Conservation (phyloP, 202 grass and related monocot genomes). For the Zoysia matrella region DNA sequence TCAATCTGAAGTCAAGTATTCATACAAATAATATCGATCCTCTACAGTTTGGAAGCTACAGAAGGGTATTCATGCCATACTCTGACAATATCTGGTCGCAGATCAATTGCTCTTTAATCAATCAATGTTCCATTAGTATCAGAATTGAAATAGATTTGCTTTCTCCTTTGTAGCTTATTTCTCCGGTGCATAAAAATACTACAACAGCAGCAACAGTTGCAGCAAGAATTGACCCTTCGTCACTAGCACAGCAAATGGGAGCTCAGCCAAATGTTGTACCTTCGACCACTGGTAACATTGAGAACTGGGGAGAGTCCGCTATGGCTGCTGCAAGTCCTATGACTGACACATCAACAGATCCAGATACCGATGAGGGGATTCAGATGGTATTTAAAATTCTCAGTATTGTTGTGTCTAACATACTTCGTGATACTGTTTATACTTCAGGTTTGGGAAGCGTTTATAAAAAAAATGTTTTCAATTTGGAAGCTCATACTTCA, state of each 20-base stretch:
- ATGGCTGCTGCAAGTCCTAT: slow-evolving; percentile 69
- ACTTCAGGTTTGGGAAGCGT: slow-evolving; percentile 4
- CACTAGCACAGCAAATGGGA: slow-evolving; percentile 49
- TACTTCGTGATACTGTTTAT: slow-evolving; percentile 16
- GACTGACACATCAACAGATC: slow-evolving; percentile 85
- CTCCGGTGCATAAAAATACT: slow-evolving; percentile 45
- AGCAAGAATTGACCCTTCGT: slow-evolving; percentile 43
- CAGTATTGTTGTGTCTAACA: slow-evolving; percentile 10
- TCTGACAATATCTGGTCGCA: not conserved
- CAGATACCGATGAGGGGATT: slow-evolving; percentile 70
- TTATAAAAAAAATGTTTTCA: not conserved
- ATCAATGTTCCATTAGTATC: slow-evolving; percentile 27
- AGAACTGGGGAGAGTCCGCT: slow-evolving; percentile 79
- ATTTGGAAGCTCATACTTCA: slow-evolving; percentile 6
- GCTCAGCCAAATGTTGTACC: slow-evolving; percentile 54
- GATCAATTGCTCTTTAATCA: slow-evolving; percentile 22
- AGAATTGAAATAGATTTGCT: slow-evolving; percentile 32
- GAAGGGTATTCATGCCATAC: slow-evolving; percentile 53
- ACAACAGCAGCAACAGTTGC: slow-evolving; percentile 20
- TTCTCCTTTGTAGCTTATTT: slow-evolving; percentile 53
- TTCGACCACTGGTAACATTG: slow-evolving; percentile 57
- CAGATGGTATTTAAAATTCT: slow-evolving; percentile 54
- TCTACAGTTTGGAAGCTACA: slow-evolving; percentile 68
- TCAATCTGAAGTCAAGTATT: slow-evolving; percentile 65
- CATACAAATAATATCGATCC: slow-evolving; percentile 48